phyloP scores from a whole-genome alignment of 768 basidiomycete species.

The Agrocybe pediades region DNA sequence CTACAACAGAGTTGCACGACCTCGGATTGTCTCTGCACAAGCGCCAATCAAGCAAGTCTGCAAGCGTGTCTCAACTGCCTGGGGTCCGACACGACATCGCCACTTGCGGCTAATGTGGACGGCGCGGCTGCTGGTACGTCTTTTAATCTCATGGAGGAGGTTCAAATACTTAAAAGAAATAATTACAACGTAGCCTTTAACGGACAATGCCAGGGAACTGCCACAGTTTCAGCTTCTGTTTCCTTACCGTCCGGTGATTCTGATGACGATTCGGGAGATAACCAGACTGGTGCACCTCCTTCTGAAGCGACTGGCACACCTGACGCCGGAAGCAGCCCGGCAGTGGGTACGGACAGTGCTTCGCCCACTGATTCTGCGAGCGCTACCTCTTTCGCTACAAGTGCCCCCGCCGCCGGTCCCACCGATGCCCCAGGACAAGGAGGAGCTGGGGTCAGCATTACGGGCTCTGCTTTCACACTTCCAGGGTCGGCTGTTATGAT shows the following conservation, averaged over 20 bases:
- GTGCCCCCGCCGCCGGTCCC: too few relatives aligned
- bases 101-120: neutral
- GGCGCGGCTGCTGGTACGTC: neutral
- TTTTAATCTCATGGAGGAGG: neutral
- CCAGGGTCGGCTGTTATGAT: too few relatives aligned
- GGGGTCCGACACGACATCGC: neutral
- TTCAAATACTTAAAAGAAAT: neutral
- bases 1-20: neutral
- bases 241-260: neutral
- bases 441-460: too few relatives aligned
- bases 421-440: too few relatives aligned
- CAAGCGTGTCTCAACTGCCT: neutral
- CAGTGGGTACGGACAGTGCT: too few relatives aligned
- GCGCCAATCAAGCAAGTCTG: neutral
- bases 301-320: neutral
- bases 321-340: neutral
- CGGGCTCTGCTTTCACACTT: too few relatives aligned
- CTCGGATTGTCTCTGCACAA: neutral
- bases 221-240: neutral
- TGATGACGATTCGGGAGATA: neutral
- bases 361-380: too few relatives aligned
- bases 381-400: too few relatives aligned
- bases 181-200: neutral
- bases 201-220: neutral
- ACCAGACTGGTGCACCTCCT: neutral